Conservation (phyloP, 768 basidiomycete genomes). For the Auriculariales sp. region DNA sequence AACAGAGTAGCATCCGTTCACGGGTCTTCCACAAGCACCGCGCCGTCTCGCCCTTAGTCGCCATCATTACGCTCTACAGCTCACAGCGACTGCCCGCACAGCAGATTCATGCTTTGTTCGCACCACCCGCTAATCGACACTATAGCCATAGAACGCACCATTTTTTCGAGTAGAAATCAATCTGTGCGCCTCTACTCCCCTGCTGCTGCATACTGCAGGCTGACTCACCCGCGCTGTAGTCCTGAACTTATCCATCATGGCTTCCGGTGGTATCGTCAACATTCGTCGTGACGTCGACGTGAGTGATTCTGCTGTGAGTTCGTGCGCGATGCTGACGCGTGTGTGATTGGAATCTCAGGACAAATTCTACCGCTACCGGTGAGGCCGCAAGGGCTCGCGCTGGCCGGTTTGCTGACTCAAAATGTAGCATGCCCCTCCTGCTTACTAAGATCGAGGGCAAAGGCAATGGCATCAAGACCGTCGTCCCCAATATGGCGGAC, state of each 20-base stretch:
- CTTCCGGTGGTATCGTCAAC: constrained; percentile 59
- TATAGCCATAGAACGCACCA: constrained; percentile 41
- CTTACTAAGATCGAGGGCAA: constrained; percentile 96
- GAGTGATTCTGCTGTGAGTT: constrained; percentile 5
- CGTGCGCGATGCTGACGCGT: not conserved
- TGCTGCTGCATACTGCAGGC: constrained; percentile 10
- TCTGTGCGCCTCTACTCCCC: constrained; percentile 40
- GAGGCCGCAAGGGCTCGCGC: constrained; percentile 9
- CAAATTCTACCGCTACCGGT: constrained; percentile 93
- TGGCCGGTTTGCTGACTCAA: constrained; percentile 5
- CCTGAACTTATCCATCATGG: constrained; percentile 70
- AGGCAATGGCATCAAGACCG: constrained; percentile 99
- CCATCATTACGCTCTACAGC: not conserved
- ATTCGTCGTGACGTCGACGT: constrained; percentile 86
- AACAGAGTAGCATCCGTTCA: too few relatives aligned
- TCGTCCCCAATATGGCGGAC: constrained; percentile 96
- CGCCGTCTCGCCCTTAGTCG: too few relatives aligned
- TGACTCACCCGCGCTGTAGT: constrained; percentile 23
- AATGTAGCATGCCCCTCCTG: constrained; percentile 81
- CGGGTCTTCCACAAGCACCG: too few relatives aligned
- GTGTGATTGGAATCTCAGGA: constrained; percentile 27
- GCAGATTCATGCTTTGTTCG: constrained; percentile 79
- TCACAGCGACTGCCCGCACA: not conserved
- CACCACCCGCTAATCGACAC: constrained; percentile 40
- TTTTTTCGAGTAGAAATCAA: constrained; percentile 23